Evolutionary conservation across 805 yeast genomes (phyloP), one percentile per base, ranked within the genome.

Genomic region (Blastobotrys peoriensis): DNA sequence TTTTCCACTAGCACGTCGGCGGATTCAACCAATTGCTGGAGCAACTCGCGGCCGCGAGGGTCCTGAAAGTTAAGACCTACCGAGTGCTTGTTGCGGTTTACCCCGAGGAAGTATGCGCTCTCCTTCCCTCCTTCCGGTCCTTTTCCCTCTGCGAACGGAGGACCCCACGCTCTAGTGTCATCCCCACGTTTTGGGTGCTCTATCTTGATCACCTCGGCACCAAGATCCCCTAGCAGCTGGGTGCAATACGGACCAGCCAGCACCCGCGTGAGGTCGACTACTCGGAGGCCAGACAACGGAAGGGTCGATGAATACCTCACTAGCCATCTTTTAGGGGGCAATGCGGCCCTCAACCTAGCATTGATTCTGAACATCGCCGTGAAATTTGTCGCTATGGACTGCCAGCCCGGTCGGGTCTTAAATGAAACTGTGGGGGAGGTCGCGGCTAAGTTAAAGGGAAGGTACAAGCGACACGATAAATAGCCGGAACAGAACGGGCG

Each of bases 101-200:
- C 66, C 5, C 63, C 53, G 33, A 67, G 54, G 43, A 59, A 67
- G 51, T 67, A 67, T 1, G 72, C 72, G 36, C 65, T 54, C 44
- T 67, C 72, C 5, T 65, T 21, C 15, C 41, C 28, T 1, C 43
- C 46, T 25, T 20, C 18, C 18, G 19, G 38, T 22, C 49, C 48
- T 6, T 20, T 40, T 22, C 33, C 39, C 9, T 46, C 41, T 4
- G 69, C 69, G 46, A 68, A 67, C 3, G 72, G 72, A 1, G 72
- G 72, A 15, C 72, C 72, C 72, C 72, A 67, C 3, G 66, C 63
- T 27, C 71, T 56, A 1, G 72, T 67, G 40, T 68, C 72, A 51
- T 68, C 72, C 10, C 72, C 72, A 5, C 72, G 58, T 5, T 47
- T 46, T 1, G 70, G 70, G 45, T 67, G 71, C 55, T 67, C 72